These are phyloP conservation scores for Aspergillus pseudonomiae DNA, from an alignment of 2,329 filamentous ascomycete genomes.

Conservation along the genomic window DNA sequence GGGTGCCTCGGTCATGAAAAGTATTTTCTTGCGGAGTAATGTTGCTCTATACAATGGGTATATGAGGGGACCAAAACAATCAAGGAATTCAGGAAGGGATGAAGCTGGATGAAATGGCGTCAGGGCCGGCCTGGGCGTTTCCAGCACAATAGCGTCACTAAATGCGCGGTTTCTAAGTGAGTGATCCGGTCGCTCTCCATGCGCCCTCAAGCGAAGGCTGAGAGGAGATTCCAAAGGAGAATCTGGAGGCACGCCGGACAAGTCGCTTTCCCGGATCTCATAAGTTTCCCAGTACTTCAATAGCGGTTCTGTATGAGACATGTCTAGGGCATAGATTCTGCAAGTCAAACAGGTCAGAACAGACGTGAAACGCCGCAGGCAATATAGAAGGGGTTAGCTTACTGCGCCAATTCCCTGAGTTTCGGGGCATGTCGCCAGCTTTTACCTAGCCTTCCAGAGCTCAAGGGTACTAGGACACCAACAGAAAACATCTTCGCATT, in stretches of 20 bases:
- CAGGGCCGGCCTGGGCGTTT: constrained; percentile 59
- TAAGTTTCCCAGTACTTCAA: constrained; percentile 76
- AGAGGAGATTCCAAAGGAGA: constrained; percentile 58
- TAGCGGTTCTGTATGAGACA: constrained; percentile 64
- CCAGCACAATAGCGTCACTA: constrained; percentile 46
- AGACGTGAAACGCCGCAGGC: not conserved
- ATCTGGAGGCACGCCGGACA: constrained; percentile 40
- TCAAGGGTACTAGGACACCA: constrained; percentile 82
- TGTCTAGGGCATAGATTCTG: constrained; percentile 64
- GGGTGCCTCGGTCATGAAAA: constrained; percentile 83
- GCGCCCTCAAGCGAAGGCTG: constrained; percentile 55
- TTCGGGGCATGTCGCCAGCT: constrained; percentile 84
- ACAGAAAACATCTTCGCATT: constrained; percentile 93
- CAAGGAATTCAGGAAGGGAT: constrained; percentile 75
- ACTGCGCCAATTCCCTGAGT: constrained; percentile 75
- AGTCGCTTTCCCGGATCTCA: constrained; percentile 42
- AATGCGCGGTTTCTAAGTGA: constrained; percentile 41
- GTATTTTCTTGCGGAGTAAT: constrained; percentile 80
- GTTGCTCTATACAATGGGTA: constrained; percentile 90
- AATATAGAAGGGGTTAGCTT: constrained; percentile 26
- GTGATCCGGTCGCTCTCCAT: constrained; percentile 46
- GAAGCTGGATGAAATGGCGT: constrained; percentile 83
- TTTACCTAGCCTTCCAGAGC: constrained; percentile 80
- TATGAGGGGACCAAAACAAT: constrained; percentile 85
- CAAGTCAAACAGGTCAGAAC: constrained; percentile 14